Evolutionary conservation across 2,329 filamentous ascomycete genomes (phyloP).

Genomic region (Thelonectria blattea): DNA sequence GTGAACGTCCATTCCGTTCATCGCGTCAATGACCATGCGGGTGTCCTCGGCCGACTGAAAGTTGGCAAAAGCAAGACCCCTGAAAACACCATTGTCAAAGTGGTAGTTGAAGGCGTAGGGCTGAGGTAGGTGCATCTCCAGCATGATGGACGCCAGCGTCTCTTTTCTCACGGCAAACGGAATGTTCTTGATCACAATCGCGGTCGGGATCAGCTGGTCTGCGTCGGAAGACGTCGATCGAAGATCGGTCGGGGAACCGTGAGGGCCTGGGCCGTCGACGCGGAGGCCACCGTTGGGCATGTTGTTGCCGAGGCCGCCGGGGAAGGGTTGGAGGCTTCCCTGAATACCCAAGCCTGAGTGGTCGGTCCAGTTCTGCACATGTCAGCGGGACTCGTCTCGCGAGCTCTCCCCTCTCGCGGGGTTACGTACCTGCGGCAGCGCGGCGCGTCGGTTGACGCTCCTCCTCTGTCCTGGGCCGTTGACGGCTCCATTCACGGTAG

Average conservation of each 20-base stretch:
- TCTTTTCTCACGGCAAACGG: constrained; percentile 98
- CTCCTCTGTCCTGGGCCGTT: constrained; percentile 66
- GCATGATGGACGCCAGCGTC: constrained; percentile 90
- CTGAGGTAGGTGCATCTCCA: constrained; percentile 88
- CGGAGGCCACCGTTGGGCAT: constrained; percentile 51
- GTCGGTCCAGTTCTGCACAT: constrained; percentile 57
- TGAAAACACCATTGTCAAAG: constrained; percentile 97
- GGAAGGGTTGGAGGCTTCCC: constrained; percentile 45
- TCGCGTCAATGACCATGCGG: constrained; percentile 84
- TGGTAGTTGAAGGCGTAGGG: constrained; percentile 99
- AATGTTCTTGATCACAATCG: constrained; percentile 99
- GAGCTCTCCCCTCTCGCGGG: background rate
- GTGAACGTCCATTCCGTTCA: constrained; percentile 96
- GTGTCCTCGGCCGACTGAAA: constrained; percentile 97
- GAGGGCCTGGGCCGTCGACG: constrained; percentile 49
- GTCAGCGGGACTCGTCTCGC: constrained; percentile 20
- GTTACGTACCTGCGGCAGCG: constrained; percentile 74
- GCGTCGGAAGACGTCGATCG: constrained; percentile 57
- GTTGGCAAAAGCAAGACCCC: constrained; percentile 95
- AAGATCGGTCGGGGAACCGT: constrained; percentile 48
- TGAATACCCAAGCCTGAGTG: constrained; percentile 52
- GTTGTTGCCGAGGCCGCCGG: constrained; percentile 44
- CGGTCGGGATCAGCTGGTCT: constrained; percentile 95
- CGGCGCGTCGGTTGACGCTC: constrained; percentile 60
- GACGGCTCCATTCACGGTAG: constrained; percentile 66